Evolutionary conservation across 1,139 yeast species (phyloP), one percentile per base, ranked within the genome.

Genomic region (Pichia kudriavzevii): DNA sequence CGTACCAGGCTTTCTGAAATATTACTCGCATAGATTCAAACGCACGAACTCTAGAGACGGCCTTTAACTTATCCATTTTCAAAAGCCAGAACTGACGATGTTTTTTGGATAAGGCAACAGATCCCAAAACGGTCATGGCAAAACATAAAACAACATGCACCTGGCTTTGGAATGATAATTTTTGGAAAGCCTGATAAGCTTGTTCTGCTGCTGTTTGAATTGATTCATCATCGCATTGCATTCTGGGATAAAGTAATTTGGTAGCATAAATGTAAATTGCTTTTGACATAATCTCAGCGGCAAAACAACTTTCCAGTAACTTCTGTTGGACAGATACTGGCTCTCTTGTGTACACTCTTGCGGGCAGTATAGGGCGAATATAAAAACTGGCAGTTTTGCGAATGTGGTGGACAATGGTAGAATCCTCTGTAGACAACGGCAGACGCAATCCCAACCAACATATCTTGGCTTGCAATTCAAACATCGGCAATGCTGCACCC

Each of bases 401-500:
- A 4, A 52, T 36, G 10, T 38, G 30, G 7, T 22, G 14, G 2
- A 47, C 45, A 7, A 40, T 31, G 11, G 33, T 26, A 13, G 16
- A 26, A 25, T 32, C 39, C 10, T 34, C 32, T 8, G 26, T 34
- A 23, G 36, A 36, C 4, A 49, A 25, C 39, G 61, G 45, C 38
- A 33, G 31, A 19, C 41, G 39, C 20, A 39, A 23, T 6, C 44
- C 44, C 13, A 54, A 26, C 58, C 58, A 55, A n/a, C 47, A 44
- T 8, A 53, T 39, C 26, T 53, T 52, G 1, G 58, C 54, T 17
- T 55, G 56, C 4, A 53, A 34, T 29, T 53, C 58, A 32, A 48
- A 44, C 2, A 53, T 42, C 2, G 53, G 47, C 8, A 49, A 26
- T 0, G 55, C 54, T 25, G 59, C 60, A 6, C 60, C 61, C 40